These are phyloP conservation scores for Alternaria infectoria DNA, from an alignment of 2,329 filamentous ascomycete genomes.

Conservation along the genomic window DNA sequence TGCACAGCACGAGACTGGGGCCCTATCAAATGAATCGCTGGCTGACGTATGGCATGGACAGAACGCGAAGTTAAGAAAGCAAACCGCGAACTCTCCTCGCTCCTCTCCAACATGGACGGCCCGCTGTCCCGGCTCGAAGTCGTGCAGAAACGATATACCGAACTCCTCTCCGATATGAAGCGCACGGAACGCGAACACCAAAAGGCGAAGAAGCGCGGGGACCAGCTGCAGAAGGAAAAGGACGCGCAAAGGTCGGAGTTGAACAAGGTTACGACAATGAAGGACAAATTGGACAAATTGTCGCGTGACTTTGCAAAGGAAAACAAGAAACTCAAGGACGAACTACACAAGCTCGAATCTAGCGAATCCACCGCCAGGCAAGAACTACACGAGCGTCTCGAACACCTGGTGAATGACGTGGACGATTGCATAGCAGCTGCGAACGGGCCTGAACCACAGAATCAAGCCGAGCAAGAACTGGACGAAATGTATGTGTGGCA, in stretches of 20 bases:
- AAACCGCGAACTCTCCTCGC: conserved; percentile 85
- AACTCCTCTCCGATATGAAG: conserved; percentile 93
- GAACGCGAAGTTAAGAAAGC: conserved; percentile 94
- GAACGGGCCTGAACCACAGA: conserved; percentile 73
- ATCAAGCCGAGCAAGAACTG: conserved; percentile 84
- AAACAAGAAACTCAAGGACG: conserved; percentile 98
- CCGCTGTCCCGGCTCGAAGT: conserved; percentile 90
- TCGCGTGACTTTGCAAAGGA: conserved; percentile 94
- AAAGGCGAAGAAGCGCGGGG: conserved; percentile 94
- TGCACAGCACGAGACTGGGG: conserved; percentile 8
- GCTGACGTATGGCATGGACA: conserved; percentile 53
- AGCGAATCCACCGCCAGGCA: conserved; percentile 81
- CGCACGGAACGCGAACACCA: conserved; percentile 90
- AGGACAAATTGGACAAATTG: conserved; percentile 96
- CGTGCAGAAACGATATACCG: conserved; percentile 87
- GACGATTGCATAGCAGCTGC: conserved; percentile 89
- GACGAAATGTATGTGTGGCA: conserved; percentile 76
- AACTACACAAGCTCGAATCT: conserved; percentile 82
- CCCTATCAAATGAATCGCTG: conserved; percentile 15
- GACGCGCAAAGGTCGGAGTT: conserved; percentile 87
- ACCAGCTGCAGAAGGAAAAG: conserved; percentile 95
- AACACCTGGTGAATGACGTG: conserved; percentile 79
- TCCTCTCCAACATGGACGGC: conserved; percentile 86
- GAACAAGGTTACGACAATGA: conserved; percentile 86
- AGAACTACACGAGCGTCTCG: conserved; percentile 84